phyloP scores from a whole-genome alignment of 2,329 filamentous ascomycete genomes.

The Pochonia chlamydosporia region DNA sequence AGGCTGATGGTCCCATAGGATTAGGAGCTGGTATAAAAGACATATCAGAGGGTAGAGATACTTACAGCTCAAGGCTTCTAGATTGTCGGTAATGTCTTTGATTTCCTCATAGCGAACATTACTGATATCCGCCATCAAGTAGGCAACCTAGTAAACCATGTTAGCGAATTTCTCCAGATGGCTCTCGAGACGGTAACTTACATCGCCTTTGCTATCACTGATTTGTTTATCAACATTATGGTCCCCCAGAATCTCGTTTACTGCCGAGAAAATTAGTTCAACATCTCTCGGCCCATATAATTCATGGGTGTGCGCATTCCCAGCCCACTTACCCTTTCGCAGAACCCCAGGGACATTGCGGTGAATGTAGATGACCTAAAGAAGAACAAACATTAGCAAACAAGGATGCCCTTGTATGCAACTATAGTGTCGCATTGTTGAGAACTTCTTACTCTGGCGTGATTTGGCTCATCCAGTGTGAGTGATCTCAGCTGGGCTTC shows the following conservation, averaged over 20 bases:
- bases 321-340: conserved; percentile 56
- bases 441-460: conserved; percentile 61
- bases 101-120: conserved; percentile 75
- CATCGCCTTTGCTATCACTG: conserved; percentile 88
- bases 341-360: conserved; percentile 94
- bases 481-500: conserved; percentile 87
- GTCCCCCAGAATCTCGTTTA: conserved; percentile 89
- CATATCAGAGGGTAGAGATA: conserved; percentile 1
- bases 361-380: conserved; percentile 85
- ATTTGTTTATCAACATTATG: conserved; percentile 99
- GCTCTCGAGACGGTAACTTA: conserved; percentile 31
- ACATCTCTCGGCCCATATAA: neutral
- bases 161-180: neutral
- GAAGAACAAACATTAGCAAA: conserved; percentile 10
- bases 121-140: conserved; percentile 97
- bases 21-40: neutral
- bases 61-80: conserved; percentile 78
- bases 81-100: conserved; percentile 74
- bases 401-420: neutral
- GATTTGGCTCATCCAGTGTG: conserved; percentile 81
- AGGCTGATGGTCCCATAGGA: conserved; percentile 22
- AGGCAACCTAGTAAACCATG: conserved; percentile 63
- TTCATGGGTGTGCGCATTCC: neutral
- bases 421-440: neutral
- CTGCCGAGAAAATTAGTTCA: conserved; percentile 31